phyloP scores from a whole-genome alignment of 495 filamentous ascomycete genomes.

The Letharia lupina region DNA sequence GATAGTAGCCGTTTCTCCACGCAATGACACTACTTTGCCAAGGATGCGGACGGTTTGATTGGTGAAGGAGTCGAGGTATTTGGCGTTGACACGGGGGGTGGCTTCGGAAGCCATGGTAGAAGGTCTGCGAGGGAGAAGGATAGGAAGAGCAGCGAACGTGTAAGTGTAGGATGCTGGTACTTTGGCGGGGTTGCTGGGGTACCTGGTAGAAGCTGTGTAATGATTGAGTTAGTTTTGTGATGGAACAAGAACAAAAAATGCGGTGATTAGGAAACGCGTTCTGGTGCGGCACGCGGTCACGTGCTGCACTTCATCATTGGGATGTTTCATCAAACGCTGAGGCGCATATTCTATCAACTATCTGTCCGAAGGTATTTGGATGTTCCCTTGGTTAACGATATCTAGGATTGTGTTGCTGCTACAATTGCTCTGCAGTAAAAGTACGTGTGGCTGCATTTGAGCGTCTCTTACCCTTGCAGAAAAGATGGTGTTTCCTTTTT shows the following conservation, averaged over 20 bases:
- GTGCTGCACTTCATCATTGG: background rate
- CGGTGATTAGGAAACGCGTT: background rate
- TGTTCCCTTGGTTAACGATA: background rate
- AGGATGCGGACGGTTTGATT: constrained; percentile 72
- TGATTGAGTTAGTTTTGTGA: background rate
- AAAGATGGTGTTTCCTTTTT: background rate
- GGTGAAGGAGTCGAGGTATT: constrained; percentile 27
- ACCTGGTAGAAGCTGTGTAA: background rate
- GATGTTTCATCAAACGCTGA: constrained; percentile 2
- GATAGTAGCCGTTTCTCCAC: constrained; percentile 72
- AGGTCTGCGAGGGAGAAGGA: background rate
- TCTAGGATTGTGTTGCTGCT: background rate
- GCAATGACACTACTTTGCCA: constrained; percentile 72
- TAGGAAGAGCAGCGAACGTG: background rate
- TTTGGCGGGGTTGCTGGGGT: background rate
- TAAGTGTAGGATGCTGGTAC: background rate
- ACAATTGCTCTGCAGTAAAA: background rate
- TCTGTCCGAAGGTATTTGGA: background rate
- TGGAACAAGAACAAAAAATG: background rate
- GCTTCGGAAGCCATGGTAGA: constrained; percentile 24
- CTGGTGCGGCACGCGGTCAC: background rate
- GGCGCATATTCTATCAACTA: background rate
- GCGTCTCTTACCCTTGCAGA: background rate
- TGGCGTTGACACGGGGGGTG: constrained; percentile 24
- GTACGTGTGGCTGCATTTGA: background rate